Base-by-base conservation (phyloP, 345 rosid genomes). In the Euphorbia pulcherrima region DNA sequence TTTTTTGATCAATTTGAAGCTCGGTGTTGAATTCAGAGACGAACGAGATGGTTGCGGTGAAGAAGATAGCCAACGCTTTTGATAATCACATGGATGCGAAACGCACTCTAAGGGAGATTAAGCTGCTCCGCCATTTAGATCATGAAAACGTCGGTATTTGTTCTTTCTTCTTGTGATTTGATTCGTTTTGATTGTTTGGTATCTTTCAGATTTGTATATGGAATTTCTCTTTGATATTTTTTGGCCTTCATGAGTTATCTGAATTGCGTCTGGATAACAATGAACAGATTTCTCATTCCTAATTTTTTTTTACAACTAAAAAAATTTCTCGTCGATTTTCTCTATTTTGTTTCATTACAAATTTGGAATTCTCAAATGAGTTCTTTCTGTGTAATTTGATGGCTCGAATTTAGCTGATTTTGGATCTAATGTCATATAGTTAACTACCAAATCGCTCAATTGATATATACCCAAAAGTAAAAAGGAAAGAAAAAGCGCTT, bases 21-120 rank as follows among this genome's bases (percentile, higher is more conserved):
- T 95, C 99, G 79, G 88, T 92, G 75, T 48, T 86, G 83, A 90
- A 95, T 77, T 74, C 88, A 76, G 97, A 87, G 87, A 90, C 97
- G 73, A 88, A 90, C 53, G 97, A 95, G 86, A 75, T 85, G 75
- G 90, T 90, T n/a, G 99, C 99, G 70, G 76, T 94, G 53, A 94
- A 94, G 96, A 94, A 94, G 85, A 94, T 94, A 35, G 93, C 97
- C 0, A 87, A 87, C 73, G 97, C 97, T 48, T 92, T 95, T 62
- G 99, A 95, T 72, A 95, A 90, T 57, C 83, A 87, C 72, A 92
- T 90, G 97, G 99, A 95, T 53, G 92, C 97, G 24, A 92, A 95
- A 77, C 99, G 99, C 11, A 92, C 99, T 55, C 99, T 92, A 73
- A 93, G 97, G 16, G 99, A 95, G 79, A 95, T 92, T 57, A 95